Evolutionary conservation across 768 basidiomycete genomes (phyloP), one percentile per base, ranked within the genome.

Genomic region (Suillus sp.): DNA sequence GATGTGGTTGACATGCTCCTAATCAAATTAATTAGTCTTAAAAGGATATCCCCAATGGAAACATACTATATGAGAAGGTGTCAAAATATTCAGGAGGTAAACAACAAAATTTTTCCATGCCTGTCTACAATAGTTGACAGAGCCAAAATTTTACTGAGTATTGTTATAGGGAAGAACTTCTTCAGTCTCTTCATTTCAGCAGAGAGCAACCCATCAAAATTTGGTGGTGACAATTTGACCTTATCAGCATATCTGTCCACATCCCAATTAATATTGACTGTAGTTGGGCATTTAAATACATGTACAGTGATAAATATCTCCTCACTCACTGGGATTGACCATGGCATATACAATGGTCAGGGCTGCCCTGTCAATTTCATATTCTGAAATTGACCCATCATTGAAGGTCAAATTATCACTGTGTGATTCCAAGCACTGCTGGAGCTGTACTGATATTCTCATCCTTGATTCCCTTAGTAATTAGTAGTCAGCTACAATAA

Each of bases 381-480:
- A 27, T 38, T 58, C 57, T 13, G 45, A 47, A 47, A 47, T 47
- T 47, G 45, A 47, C n/a, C n/a, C n/a, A 22, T 22, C 11, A 13
- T 22, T 25, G 22, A 47, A 47, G 27, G 57, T 58, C 11, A 9
- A 43, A 42, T 30, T 58, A 25, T 47, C 45, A 47, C 22, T 0
- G 45, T n/a, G 45, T 25, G 22, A 22, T 47, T 22, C 45, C 22
- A 45, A 47, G 45, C 45, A 47, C 22, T 13, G 22, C 22, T 1
- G 22, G 6, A 47, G 45, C 22, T 47, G 45, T 13, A 47, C 45
- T 14, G 11, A 4, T 47, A 47, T 47, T 47, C 45, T 48, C 47
- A 48, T 48, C 22, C 47, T 45, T 45, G 43, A 45, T 45, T 45
- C 43, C n/a, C 43, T 45, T 9, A 45, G 20, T 45, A 48, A 48